These are phyloP conservation scores for Ogataea zsoltii DNA, from an alignment of 805 yeast species.

Conservation along the genomic window DNA sequence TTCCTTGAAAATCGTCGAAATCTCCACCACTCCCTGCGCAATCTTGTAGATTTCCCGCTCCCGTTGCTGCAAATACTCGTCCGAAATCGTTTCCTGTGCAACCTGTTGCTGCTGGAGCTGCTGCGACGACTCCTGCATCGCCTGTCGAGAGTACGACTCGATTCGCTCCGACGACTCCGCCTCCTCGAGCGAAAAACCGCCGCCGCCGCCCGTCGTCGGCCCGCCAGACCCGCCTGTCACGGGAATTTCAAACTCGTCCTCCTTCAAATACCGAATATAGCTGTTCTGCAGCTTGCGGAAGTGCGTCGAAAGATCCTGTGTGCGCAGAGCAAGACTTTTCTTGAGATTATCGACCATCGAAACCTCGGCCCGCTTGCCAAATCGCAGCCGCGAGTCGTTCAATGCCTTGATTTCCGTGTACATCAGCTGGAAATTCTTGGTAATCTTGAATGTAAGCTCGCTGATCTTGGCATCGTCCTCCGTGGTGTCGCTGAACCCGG, in stretches of 20 bases:
- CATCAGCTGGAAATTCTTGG: conserved; percentile 75
- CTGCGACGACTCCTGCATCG: conserved; percentile 43
- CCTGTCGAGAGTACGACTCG: conserved; percentile 55
- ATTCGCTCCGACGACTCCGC: conserved; percentile 39
- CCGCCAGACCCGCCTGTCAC: conserved; percentile 1
- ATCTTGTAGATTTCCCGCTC: conserved; percentile 88
- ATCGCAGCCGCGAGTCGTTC: conserved; percentile 36
- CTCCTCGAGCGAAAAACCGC: conserved; percentile 30
- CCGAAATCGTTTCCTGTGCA: conserved; percentile 39
- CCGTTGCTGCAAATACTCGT: conserved; percentile 59
- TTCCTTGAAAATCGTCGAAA: conserved; percentile 89
- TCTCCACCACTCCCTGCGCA: conserved; percentile 93
- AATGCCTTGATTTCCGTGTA: conserved; percentile 74
- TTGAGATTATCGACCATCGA: conserved; percentile 77
- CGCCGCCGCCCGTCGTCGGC: conserved; percentile 6
- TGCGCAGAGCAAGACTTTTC: conserved; percentile 78
- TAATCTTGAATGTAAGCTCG: conserved; percentile 68
- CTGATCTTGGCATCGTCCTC: conserved; percentile 79
- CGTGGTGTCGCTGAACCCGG: conserved; percentile 82
- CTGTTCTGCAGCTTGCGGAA: conserved; percentile 88
- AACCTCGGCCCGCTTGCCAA: conserved; percentile 48
- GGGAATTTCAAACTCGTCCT: conserved; percentile 63
- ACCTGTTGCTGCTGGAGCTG: conserved; percentile 41
- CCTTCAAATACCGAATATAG: conserved; percentile 79
- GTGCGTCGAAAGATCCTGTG: conserved; percentile 74